These are phyloP conservation scores for Puccinia triticina DNA, from an alignment of 1,284 basidiomycete species.

Conservation along the genomic window DNA sequence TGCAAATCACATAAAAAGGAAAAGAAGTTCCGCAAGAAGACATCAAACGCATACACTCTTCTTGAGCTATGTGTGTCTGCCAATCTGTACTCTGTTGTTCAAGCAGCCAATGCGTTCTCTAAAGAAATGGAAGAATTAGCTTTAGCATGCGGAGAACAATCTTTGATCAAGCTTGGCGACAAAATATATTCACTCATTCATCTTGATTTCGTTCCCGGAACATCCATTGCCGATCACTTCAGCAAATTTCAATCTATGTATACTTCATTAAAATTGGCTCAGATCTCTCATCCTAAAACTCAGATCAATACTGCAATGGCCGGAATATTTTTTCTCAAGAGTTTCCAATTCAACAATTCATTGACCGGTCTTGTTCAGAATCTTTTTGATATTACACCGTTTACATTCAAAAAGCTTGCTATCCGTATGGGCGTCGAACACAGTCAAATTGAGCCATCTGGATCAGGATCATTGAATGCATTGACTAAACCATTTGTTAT, in stretches of 20 bases:
- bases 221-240: not conserved
- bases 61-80: not conserved
- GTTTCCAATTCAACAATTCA: not conserved
- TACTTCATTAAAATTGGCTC: too few relatives aligned
- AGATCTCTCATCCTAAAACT: not conserved
- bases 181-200: not conserved
- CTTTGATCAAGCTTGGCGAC: not conserved
- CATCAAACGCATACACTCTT: too few relatives aligned
- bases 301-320: not conserved
- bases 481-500: not conserved
- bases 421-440: not conserved
- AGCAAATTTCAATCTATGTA: not conserved
- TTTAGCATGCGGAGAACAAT: not conserved
- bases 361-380: not conserved
- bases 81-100: not conserved
- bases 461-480: not conserved
- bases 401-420: too few relatives aligned
- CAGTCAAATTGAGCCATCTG: not conserved
- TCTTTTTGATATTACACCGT: not conserved
- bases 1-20: too few relatives aligned
- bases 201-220: not conserved
- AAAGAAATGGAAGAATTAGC: not conserved
- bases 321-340: too few relatives aligned
- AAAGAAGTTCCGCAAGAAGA: too few relatives aligned
- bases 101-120: not conserved